These are phyloP conservation scores for Phylloporus arenicola DNA, from an alignment of 768 basidiomycete genomes.

Conservation along the genomic window DNA sequence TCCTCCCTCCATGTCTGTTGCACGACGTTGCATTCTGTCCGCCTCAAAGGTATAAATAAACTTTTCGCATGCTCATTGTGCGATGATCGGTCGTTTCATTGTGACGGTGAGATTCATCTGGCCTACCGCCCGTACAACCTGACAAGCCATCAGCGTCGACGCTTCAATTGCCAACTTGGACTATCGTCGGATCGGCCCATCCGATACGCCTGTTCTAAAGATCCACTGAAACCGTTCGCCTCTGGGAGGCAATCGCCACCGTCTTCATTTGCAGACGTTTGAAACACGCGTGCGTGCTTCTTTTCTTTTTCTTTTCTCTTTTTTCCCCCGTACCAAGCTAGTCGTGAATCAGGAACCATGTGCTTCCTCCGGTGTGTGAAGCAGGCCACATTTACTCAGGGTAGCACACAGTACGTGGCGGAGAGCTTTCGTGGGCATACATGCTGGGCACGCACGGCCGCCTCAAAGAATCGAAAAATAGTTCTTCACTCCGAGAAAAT, in stretches of 20 bases:
- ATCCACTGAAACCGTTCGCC: neutral
- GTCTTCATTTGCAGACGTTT: neutral
- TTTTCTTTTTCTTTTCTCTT: neutral
- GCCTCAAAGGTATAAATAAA: neutral
- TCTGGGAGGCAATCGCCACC: neutral
- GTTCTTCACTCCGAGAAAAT: neutral
- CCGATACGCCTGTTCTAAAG: neutral
- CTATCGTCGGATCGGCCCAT: neutral
- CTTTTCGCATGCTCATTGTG: neutral
- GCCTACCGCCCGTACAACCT: neutral
- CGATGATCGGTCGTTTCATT: slow-evolving; percentile 5
- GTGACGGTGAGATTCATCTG: neutral
- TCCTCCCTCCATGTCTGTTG: neutral
- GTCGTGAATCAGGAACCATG: neutral
- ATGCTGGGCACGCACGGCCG: neutral
- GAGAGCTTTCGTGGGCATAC: neutral
- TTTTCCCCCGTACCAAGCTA: neutral
- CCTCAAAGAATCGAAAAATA: neutral
- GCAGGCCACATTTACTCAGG: neutral
- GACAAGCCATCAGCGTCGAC: neutral
- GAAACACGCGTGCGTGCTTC: slow-evolving; percentile 7
- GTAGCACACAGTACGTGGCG: neutral
- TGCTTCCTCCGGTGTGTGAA: neutral
- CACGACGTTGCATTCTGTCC: neutral
- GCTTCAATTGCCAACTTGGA: neutral